Base-by-base conservation (phyloP, 768 basidiomycete genomes). In the Mrakia hoshinonis region DNA sequence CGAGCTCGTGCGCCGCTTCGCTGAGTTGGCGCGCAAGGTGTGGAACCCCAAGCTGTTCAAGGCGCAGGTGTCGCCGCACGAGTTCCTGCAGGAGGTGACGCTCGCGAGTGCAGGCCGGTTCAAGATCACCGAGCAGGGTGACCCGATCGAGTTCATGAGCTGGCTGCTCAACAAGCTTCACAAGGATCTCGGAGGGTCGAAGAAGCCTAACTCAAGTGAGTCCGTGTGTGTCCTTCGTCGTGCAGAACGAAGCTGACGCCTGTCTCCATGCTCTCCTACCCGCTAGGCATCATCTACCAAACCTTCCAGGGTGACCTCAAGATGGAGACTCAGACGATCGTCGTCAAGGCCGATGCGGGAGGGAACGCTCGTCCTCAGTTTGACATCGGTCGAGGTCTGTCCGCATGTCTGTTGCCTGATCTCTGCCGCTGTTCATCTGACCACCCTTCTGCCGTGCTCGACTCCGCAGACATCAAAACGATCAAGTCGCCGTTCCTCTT, bases 1-100 rank as follows among this genome's bases (percentile, higher is more conserved):
- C 9, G 96, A 99, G 78, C 85, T 98, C 68, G 82, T 97, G 51
- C 89, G 87, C 76, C 87, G 96, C 29, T 91, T 98, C 76, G 87
- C 91, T 22, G 83, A 85, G 15, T 84, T 99, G 24, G 88, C 91
- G 2, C 92, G 92, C 80, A 93, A 98, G 80, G 77, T 97, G 48
- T 99, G 96, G 96, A 98, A 96, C 80, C 92, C 94, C 11, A 83
- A 88, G 64, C 81, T 95, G 69, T 99, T 99, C 86, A 99, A 99
- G 80, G 89, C 90, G 73, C 96, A 99, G 84, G 93, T 97, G 75
- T 91, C 89, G 75, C 96, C 96, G n/a, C 96, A 99, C 79, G 96
- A 99, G 79, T 93, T 98, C 79, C 81, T 99, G 69, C 96, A 99
- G 80, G 96, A 98, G 81, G 94, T 98, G 68, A 88, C 89, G 75